A percentile compares a stretch with the other conserved stretches of the same genome.
Conservation (phyloP, 106 monocot species). For the Xerophyta viscosa region DNA sequence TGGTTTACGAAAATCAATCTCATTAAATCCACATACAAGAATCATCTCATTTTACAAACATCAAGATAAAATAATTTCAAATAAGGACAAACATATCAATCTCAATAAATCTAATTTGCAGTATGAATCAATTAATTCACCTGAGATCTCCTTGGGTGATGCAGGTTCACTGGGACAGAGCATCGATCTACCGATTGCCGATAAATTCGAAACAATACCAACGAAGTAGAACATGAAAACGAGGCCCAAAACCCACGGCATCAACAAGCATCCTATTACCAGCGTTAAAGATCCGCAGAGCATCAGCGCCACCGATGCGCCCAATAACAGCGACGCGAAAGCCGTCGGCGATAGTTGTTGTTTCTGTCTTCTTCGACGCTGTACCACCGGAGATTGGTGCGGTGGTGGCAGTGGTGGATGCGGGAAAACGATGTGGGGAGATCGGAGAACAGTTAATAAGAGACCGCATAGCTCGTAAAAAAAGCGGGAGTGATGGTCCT, state of each 20-base stretch:
- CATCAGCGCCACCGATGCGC: slow-evolving; percentile 43
- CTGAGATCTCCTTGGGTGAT: slow-evolving; percentile 25
- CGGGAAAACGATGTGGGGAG: neutral
- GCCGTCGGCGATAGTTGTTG: slow-evolving; percentile 24
- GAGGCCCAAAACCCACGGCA: slow-evolving; percentile 45
- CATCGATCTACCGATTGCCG: slow-evolving; percentile 22
- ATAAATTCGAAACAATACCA: slow-evolving; percentile 33
- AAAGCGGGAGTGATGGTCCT: slow-evolving; percentile 2
- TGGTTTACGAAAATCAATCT: no score
- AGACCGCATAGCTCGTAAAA: slow-evolving; percentile 45
- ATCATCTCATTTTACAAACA: no score
- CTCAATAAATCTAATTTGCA: no score
- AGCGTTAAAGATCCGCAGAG: slow-evolving; percentile 26
- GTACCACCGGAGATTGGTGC: neutral
- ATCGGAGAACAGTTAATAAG: slow-evolving; percentile 26
- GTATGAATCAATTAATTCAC: no score
- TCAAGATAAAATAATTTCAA: no score
- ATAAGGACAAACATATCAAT: no score
- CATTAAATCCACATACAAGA: no score
- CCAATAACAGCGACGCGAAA: slow-evolving; percentile 32
- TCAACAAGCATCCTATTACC: slow-evolving; percentile 39
- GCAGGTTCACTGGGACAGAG: slow-evolving; percentile 5
- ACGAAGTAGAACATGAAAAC: slow-evolving; percentile 30
- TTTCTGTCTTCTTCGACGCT: neutral
- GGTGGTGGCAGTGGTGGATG: neutral